A percentile compares a stretch with the other conserved stretches of the same genome.
These are phyloP conservation scores for Plasmopara viticola DNA, from an alignment of 352 stramenopile genomes.

Conservation along the genomic window DNA sequence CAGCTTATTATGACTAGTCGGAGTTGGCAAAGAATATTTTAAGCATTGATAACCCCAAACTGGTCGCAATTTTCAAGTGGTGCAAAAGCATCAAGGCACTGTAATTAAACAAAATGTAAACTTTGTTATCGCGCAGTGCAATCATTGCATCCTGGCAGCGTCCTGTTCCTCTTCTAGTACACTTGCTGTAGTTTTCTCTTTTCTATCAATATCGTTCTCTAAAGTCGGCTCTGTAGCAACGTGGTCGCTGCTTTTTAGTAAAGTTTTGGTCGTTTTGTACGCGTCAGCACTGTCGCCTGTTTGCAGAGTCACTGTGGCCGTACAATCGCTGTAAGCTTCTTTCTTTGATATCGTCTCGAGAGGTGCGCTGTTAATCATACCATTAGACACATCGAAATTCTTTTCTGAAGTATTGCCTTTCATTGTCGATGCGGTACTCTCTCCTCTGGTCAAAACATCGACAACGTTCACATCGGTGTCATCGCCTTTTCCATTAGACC, in stretches of 20 bases:
- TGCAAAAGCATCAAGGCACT: too few species aligned
- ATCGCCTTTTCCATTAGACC: neutral
- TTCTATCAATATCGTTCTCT: conserved; percentile 5
- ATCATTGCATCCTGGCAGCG: conserved; percentile 9
- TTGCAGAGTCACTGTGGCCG: conserved; percentile 1
- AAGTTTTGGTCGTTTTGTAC: neutral
- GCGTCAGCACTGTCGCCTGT: conserved; percentile 1
- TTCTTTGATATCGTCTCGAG: neutral
- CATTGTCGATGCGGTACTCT: neutral
- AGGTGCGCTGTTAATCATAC: neutral
- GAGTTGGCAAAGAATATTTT: too few species aligned
- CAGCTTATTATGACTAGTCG: too few species aligned
- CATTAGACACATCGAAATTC: neutral
- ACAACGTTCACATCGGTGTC: neutral
- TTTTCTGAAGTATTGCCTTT: neutral
- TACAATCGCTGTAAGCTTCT: neutral
- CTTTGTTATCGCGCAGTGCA: conserved; percentile 10
- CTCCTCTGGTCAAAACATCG: neutral
- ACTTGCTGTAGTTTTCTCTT: conserved; percentile 7
- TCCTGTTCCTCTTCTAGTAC: conserved; percentile 16
- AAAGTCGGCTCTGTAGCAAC: neutral
- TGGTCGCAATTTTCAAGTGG: too few species aligned
- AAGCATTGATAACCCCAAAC: too few species aligned
- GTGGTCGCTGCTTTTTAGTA: conserved; percentile 2
- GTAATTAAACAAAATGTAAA: conserved; percentile 9